Evolutionary conservation across 2,329 filamentous ascomycete genomes (phyloP), one percentile per base, ranked within the genome.

Genomic region (Cyphellophora europaea): DNA sequence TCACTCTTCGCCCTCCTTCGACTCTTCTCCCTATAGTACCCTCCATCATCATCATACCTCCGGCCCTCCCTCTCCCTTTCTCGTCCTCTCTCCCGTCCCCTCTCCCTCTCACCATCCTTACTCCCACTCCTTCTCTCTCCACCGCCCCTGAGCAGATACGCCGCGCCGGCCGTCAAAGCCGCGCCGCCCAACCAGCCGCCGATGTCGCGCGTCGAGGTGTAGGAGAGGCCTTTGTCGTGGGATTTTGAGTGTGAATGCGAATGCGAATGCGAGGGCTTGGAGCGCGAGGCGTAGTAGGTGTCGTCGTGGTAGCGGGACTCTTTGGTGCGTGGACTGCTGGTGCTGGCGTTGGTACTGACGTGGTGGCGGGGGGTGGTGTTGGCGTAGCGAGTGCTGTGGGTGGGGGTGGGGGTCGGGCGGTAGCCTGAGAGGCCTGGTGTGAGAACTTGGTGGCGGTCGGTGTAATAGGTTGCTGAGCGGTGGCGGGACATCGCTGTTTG

Each of bases 401-500:
- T 25, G 21, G 21, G 21, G 8, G 21, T 25, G 8, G 21, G 8
- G 21, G 21, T 8, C n/a, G 21, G n/a, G 21, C 8, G n/a, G 21
- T 25, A 25, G 8, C 21, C 8, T 8, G 21, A 25, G 8, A 25
- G 21, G 21, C 21, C 21, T n/a, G 21, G 21, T 8, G n/a, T n/a
- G 21, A 25, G 8, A n/a, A 25, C n/a, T 8, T 8, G 21, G n/a
- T 25, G 21, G 21, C 8, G n/a, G n/a, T 25, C n/a, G 21, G 8
- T 8, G 21, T 25, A 25, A n/a, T 25, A n/a, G 21, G 21, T 25
- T 8, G n/a, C 21, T 25, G 21, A n/a, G 21, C 21, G 21, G n/a
- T 25, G 21, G 21, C 21, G 21, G 21, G 21, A 25, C 21, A 25
- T n/a, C n/a, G n/a, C n/a, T n/a, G n/a, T n/a, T 25, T 25, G 21